These are phyloP conservation scores for Violaceomyces palustris DNA, from an alignment of 1,284 basidiomycete genomes.

Conservation along the genomic window DNA sequence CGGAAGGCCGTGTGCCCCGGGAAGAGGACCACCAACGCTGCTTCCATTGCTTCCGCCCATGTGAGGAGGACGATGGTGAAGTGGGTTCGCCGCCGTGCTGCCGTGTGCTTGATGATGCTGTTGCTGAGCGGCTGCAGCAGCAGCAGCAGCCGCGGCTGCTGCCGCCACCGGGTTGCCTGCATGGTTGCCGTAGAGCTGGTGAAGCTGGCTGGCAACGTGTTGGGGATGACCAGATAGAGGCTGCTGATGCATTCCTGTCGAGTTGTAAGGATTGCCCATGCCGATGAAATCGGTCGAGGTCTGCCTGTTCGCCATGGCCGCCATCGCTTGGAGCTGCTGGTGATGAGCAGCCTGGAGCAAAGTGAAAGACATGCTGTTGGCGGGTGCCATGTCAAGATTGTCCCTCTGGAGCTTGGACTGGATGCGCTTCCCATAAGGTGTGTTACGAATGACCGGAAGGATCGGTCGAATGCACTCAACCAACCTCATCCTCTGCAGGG, in stretches of 20 bases:
- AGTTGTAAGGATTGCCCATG: background rate
- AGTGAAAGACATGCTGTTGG: conserved; percentile 35
- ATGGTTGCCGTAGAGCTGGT: too few species aligned
- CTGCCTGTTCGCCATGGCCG: conserved; percentile 14
- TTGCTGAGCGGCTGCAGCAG: too few species aligned
- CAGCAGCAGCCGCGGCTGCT: too few species aligned
- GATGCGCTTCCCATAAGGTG: conserved; percentile 52
- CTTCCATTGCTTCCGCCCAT: too few species aligned
- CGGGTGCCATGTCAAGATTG: conserved; percentile 34
- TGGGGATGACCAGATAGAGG: too few species aligned
- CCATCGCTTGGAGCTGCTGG: conserved; percentile 34
- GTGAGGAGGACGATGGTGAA: too few species aligned
- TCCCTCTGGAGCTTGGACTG: conserved; percentile 52
- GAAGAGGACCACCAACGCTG: too few species aligned
- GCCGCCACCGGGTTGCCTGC: too few species aligned
- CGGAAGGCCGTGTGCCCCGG: too few species aligned
- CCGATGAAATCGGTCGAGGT: background rate
- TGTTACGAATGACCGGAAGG: conserved; percentile 51
- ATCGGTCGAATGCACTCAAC: conserved; percentile 52
- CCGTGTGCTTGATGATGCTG: too few species aligned
- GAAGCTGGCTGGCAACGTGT: too few species aligned
- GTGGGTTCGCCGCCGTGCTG: too few species aligned
- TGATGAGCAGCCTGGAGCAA: conserved; percentile 37
- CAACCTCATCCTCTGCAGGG: conserved; percentile 45
- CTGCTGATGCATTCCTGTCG: conserved; percentile 13